Percentiles rank a stretch among this genome's conserved stretches.
These are phyloP conservation scores for Dioscorea zingiberensis DNA, from an alignment of 106 monocot genomes.

Conservation along the genomic window DNA sequence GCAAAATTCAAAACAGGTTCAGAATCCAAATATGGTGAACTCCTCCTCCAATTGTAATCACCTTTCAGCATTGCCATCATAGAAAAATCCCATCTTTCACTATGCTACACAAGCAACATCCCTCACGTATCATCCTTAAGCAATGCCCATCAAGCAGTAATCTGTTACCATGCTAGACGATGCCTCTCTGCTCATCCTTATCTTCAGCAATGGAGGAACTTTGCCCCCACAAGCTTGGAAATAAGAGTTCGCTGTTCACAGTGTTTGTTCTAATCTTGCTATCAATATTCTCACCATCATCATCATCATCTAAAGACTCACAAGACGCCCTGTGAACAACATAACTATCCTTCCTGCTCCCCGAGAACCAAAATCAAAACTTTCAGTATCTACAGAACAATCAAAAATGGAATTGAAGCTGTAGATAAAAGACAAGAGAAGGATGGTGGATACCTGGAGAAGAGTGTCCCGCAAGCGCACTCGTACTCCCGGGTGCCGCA, in stretches of 20 bases:
- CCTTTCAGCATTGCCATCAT: too few species aligned
- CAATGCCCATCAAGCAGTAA: too few species aligned
- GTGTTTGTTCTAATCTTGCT: not conserved
- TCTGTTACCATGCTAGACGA: too few species aligned
- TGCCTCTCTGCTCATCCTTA: not conserved
- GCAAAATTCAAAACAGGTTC: too few species aligned
- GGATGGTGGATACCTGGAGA: constrained; percentile 4
- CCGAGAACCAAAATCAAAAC: not conserved
- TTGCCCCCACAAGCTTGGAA: constrained; percentile 24
- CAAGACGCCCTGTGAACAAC: constrained; percentile 11
- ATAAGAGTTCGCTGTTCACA: constrained; percentile 15
- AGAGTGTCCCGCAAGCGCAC: constrained; percentile 21
- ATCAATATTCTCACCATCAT: not conserved
- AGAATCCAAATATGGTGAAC: too few species aligned
- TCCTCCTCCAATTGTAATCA: too few species aligned
- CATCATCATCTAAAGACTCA: not conserved
- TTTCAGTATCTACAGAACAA: too few species aligned
- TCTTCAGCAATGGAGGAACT: not conserved
- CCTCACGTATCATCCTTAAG: too few species aligned
- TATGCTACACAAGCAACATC: too few species aligned
- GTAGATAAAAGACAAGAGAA: not conserved
- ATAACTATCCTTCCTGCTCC: constrained; percentile 15
- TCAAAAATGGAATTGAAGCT: not conserved
- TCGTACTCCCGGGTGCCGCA: constrained; percentile 18
- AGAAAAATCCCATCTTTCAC: too few species aligned